These are phyloP conservation scores for Boletus vinaceobasis DNA, from an alignment of 768 basidiomycete genomes.

Conservation along the genomic window DNA sequence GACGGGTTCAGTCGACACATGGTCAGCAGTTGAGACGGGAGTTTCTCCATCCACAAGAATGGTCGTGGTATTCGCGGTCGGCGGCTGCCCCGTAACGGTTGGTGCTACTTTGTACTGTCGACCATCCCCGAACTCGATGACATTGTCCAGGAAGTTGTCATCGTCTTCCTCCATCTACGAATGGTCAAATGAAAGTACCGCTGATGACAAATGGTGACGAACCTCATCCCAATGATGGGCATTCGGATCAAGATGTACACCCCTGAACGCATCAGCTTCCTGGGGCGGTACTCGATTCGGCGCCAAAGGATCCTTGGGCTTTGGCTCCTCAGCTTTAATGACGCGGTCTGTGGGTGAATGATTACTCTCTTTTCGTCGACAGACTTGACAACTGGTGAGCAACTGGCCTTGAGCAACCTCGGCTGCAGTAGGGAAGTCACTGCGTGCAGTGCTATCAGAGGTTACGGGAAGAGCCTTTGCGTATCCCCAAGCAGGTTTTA, in stretches of 20 bases:
- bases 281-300: conserved; percentile 63
- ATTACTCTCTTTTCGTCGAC: conserved; percentile 8
- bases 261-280: conserved; percentile 91
- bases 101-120: conserved; percentile 82
- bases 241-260: conserved; percentile 90
- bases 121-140: conserved; percentile 96
- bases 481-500: conserved; percentile 73
- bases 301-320: conserved; percentile 49
- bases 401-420: conserved; percentile 84
- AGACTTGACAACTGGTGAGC: background rate
- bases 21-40: conserved; percentile 18
- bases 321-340: conserved; percentile 35
- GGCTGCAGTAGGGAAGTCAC: conserved; percentile 94
- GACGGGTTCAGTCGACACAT: conserved; percentile 42
- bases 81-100: conserved; percentile 31
- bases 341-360: conserved; percentile 19
- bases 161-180: conserved; percentile 87
- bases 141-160: conserved; percentile 81
- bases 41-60: conserved; percentile 13
- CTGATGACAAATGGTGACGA: conserved; percentile 28
- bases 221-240: conserved; percentile 99
- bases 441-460: conserved; percentile 42
- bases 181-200: conserved; percentile 3
- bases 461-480: conserved; percentile 38
- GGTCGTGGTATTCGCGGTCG: conserved; percentile 16